These are phyloP conservation scores for Cutaneotrichosporon sp. DNA, from an alignment of 1,284 basidiomycete species.

Conservation along the genomic window DNA sequence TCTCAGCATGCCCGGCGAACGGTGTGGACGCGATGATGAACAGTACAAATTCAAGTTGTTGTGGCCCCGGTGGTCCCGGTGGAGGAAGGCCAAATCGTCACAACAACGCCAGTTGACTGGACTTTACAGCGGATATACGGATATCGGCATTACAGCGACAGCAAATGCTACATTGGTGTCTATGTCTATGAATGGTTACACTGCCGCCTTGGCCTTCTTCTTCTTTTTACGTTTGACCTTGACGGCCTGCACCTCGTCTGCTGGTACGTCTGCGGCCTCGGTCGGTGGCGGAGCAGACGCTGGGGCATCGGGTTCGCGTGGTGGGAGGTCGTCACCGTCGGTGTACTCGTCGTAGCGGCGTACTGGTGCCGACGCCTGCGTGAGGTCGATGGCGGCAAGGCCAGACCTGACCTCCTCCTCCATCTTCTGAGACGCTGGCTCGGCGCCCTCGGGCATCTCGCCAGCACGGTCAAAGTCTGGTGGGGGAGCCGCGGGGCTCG, in stretches of 20 bases:
- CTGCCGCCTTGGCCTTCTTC: conserved; percentile 27
- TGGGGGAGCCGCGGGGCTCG: conserved; percentile 21
- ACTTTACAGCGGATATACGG: neutral
- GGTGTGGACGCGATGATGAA: neutral
- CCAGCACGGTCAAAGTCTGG: conserved; percentile 64
- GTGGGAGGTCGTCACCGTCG: conserved; percentile 44
- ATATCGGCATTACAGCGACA: neutral
- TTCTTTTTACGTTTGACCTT: conserved; percentile 43
- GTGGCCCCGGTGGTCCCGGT: no score
- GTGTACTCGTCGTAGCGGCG: conserved; percentile 60
- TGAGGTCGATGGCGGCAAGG: conserved; percentile 39
- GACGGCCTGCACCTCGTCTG: conserved; percentile 37
- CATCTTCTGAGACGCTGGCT: conserved; percentile 22
- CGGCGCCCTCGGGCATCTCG: conserved; percentile 71
- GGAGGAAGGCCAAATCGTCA: neutral
- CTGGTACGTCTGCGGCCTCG: conserved; percentile 16
- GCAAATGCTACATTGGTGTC: conserved; percentile 1
- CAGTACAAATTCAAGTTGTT: neutral
- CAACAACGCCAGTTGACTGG: neutral
- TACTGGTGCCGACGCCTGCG: conserved; percentile 1
- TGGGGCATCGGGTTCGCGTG: neutral
- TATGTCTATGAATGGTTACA: neutral
- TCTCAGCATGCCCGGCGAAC: neutral
- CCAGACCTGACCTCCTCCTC: conserved; percentile 15
- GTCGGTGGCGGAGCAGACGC: neutral